Evolutionary conservation across 2,329 filamentous ascomycete species (phyloP), one percentile per base, ranked within the genome.

Genomic region (Epichloe glyceriae): DNA sequence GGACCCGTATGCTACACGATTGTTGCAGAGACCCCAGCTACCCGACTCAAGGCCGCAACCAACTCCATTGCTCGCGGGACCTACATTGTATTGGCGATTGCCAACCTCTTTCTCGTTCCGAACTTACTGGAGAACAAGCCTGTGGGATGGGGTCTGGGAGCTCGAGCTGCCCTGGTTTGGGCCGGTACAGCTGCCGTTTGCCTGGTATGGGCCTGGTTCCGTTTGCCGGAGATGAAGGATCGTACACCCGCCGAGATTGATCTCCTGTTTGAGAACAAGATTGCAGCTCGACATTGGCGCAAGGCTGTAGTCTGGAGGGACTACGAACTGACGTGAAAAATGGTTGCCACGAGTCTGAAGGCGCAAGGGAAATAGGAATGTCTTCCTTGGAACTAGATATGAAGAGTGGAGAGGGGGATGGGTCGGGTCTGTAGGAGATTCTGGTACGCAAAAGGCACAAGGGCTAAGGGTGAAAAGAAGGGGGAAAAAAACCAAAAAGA

Each of bases 21-120:
- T 54, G 73, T 74, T 57, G 73, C 72, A 57, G 54, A 75, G 66
- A 34, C 62, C 3, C 55, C 60, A 7, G 52, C 59, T 6, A 55
- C 57, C 5, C 55, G 59, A 33, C 54, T 58, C 26, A 61, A 56
- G 44, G 46, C 52, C 20, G 54, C 56, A 40, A 61, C 58, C 14
- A 56, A 57, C 50, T 49, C 55, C 1, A 51, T 62, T 12, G 54
- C 56, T 11, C 53, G 57, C 10, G 45, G 44, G 3, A 44, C 53
- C 14, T 56, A 57, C 42, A 51, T 57, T 45, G 26, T 54, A 1
- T 30, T 56, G 4, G 52, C 54, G 4, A 54, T 60, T 19, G 50
- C 52, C 40, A 60, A 59, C 39, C 37, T 58, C 40, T 56, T 54
- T 40, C 50, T 58, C 34, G 50, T 56, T 3, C 56, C 58, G 2